A percentile compares a stretch with the other conserved stretches of the same genome.
These are phyloP conservation scores for Gastrolobium bilobum DNA, from an alignment of 306 rosid genomes.

Conservation along the genomic window DNA sequence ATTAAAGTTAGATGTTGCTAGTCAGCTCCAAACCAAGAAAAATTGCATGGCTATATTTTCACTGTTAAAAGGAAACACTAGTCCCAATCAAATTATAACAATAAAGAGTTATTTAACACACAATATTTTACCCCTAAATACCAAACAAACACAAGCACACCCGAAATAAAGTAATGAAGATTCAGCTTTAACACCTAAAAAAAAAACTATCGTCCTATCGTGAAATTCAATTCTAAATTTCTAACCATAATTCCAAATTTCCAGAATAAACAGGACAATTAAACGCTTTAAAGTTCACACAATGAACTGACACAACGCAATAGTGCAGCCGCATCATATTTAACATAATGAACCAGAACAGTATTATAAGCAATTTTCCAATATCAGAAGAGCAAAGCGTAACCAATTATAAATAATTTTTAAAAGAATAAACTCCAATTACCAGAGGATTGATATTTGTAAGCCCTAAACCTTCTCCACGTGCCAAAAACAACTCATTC, in stretches of 20 bases:
- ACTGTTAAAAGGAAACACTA: slow-evolving; percentile 1
- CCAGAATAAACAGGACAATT: not conserved
- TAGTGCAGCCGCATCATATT: not conserved
- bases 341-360: not conserved
- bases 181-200: not conserved
- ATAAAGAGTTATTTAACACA: not conserved
- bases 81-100: slow-evolving; percentile 3
- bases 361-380: slow-evolving; percentile 9
- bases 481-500: slow-evolving; percentile 84
- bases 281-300: not conserved
- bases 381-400: not conserved
- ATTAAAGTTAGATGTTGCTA: slow-evolving; percentile 19
- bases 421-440: slow-evolving; percentile 28
- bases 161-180: not conserved
- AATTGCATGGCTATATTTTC: not conserved
- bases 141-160: not conserved
- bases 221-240: slow-evolving; percentile 36
- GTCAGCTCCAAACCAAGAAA: not conserved
- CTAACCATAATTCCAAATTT: not conserved
- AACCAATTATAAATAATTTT: not conserved
- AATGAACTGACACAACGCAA: not conserved
- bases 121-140: not conserved
- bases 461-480: slow-evolving; percentile 84
- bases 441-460: slow-evolving; percentile 82
- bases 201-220: not conserved